Evolutionary conservation across 768 basidiomycete species (phyloP).

Genomic region (Mycena rebaudengoi): DNA sequence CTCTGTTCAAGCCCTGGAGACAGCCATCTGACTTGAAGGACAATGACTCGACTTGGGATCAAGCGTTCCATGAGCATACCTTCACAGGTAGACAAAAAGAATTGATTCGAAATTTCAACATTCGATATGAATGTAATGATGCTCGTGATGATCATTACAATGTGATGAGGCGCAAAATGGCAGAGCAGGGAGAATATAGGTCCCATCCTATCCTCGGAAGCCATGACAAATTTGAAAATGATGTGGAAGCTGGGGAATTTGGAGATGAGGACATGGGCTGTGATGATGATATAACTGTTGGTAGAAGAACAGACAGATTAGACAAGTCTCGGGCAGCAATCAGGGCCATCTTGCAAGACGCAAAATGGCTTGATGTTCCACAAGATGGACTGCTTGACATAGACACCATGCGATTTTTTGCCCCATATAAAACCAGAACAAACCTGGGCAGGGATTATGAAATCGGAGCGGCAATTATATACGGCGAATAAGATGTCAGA

Average conservation of each 20-base stretch:
- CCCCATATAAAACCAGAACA: not conserved
- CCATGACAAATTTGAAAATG: not conserved
- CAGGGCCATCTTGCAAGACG: not conserved
- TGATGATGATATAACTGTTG: not conserved
- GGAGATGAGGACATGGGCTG: too few relatives aligned
- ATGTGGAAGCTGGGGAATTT: not conserved
- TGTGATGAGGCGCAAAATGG: conserved; percentile 25
- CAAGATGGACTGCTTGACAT: not conserved
- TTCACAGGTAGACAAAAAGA: conserved; percentile 22
- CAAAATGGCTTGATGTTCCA: not conserved
- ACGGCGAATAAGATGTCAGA: not conserved
- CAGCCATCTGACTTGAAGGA: conserved; percentile 28
- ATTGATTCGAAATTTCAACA: conserved; percentile 36
- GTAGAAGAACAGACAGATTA: not conserved
- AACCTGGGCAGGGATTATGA: not conserved
- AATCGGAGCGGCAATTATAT: not conserved
- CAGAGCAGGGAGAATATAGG: not conserved
- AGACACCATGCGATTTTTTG: not conserved
- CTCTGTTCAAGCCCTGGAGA: conserved; percentile 38
- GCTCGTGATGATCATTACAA: conserved; percentile 38
- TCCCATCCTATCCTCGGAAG: not conserved
- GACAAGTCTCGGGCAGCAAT: not conserved
- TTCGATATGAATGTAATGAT: conserved; percentile 40
- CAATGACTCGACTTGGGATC: conserved; percentile 25
- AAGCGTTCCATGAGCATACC: conserved; percentile 19